Conservation (phyloP, 768 basidiomycete genomes). For the Pulveroboletus ravenelii region DNA sequence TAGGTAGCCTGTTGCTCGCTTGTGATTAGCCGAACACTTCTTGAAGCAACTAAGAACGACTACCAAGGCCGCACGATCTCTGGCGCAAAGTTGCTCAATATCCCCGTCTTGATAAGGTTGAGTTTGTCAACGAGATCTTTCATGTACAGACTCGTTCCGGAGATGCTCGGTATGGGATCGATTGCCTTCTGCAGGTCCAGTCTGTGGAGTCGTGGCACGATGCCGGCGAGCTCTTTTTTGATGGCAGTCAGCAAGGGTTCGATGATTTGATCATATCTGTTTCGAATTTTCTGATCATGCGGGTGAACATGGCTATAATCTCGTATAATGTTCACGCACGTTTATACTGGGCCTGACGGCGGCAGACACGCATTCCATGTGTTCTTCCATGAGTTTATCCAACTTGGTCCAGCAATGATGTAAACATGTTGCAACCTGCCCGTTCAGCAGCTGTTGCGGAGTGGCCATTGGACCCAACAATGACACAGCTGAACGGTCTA, state of each 20-base stretch:
- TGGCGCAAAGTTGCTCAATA: constrained; percentile 73
- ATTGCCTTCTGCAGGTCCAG: constrained; percentile 72
- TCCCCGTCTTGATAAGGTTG: constrained; percentile 70
- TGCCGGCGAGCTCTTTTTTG: constrained; percentile 73
- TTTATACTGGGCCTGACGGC: constrained; percentile 53
- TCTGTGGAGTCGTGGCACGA: constrained; percentile 79
- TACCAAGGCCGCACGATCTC: constrained; percentile 76
- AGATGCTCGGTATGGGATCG: constrained; percentile 55
- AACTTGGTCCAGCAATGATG: constrained; percentile 24
- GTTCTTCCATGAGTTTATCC: constrained; percentile 23
- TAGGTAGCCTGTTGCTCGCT: constrained; percentile 43
- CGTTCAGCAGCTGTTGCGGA: constrained; percentile 74
- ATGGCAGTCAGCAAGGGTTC: constrained; percentile 65
- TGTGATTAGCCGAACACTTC: constrained; percentile 1
- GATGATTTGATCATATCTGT: constrained; percentile 50
- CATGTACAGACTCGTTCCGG: constrained; percentile 74
- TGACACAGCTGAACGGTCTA: constrained; percentile 68
- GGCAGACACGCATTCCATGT: constrained; percentile 40
- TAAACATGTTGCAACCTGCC: constrained; percentile 70
- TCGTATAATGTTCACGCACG: constrained; percentile 36
- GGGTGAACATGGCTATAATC: not conserved
- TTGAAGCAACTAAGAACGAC: not conserved
- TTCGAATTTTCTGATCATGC: constrained; percentile 20
- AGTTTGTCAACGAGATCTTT: constrained; percentile 78
- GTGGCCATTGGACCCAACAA: constrained; percentile 76